Evolutionary conservation across 2,329 filamentous ascomycete species (phyloP).

Genomic region (Colletotrichum cereale): DNA sequence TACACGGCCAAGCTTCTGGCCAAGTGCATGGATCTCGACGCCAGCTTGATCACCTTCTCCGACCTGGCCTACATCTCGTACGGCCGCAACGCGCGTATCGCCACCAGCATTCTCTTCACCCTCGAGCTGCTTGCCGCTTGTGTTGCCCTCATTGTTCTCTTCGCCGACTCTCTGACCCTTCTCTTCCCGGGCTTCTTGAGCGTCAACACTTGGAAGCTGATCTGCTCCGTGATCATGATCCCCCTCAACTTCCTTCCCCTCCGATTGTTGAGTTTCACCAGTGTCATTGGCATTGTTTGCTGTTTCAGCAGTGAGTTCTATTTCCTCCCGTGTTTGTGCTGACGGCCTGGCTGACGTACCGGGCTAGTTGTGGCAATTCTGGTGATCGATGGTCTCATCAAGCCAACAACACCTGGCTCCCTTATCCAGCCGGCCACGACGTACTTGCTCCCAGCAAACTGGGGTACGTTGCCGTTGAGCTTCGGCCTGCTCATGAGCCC

Average conservation of each 20-base stretch:
- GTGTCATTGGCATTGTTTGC: constrained; percentile 90
- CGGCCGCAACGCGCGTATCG: constrained; percentile 82
- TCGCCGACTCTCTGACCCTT: constrained; percentile 87
- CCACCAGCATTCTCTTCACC: constrained; percentile 88
- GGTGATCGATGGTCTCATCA: constrained; percentile 87
- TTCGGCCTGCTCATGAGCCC: constrained; percentile 90
- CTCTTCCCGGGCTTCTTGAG: constrained; percentile 78
- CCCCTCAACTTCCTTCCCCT: constrained; percentile 89
- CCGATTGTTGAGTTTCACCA: constrained; percentile 84
- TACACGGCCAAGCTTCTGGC: constrained; percentile 90
- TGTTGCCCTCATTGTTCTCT: constrained; percentile 91
- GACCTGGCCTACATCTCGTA: constrained; percentile 94
- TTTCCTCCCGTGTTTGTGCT: neutral
- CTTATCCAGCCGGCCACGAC: constrained; percentile 84
- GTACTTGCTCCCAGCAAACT: constrained; percentile 86
- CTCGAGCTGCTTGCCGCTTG: constrained; percentile 89
- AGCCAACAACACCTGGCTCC: constrained; percentile 83
- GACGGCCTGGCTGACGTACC: neutral
- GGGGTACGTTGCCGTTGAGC: constrained; percentile 87
- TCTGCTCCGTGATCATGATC: constrained; percentile 83
- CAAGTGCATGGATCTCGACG: constrained; percentile 89
- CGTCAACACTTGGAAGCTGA: constrained; percentile 83
- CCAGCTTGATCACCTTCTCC: constrained; percentile 90
- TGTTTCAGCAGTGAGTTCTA: constrained; percentile 83
- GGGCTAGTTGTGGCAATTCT: constrained; percentile 82